Conservation (phyloP, 1,139 yeast species). For the Eremothecium cymbalariae region DNA sequence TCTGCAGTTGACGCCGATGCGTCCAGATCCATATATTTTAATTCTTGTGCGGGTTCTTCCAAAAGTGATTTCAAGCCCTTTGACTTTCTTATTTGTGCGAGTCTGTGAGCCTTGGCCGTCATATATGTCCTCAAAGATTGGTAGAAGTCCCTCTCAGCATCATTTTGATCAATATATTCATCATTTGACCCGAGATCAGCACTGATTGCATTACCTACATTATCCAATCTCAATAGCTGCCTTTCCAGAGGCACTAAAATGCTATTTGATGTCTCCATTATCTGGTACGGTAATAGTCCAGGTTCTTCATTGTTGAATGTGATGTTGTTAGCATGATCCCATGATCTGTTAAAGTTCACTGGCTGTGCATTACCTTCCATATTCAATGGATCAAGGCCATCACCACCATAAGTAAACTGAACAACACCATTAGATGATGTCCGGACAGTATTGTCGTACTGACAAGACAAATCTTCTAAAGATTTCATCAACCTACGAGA, state of each 20-base stretch:
- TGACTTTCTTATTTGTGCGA: slow-evolving; percentile 51
- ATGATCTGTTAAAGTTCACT: slow-evolving; percentile 84
- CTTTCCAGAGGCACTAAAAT: slow-evolving; percentile 56
- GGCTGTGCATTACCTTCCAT: slow-evolving; percentile 99
- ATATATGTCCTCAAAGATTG: slow-evolving; percentile 62
- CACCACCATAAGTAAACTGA: slow-evolving; percentile 97
- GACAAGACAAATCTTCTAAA: slow-evolving; percentile 87
- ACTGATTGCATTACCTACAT: slow-evolving; percentile 52
- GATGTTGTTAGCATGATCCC: slow-evolving; percentile 83
- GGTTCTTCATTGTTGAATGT: slow-evolving; percentile 50
- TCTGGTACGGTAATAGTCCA: slow-evolving; percentile 66
- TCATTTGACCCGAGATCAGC: slow-evolving; percentile 39
- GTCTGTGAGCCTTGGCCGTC: slow-evolving; percentile 43
- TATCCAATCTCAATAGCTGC: slow-evolving; percentile 58
- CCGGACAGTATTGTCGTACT: slow-evolving; percentile 90
- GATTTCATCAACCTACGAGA: slow-evolving; percentile 98
- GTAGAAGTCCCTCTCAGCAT: slow-evolving; percentile 80
- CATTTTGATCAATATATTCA: slow-evolving; percentile 68
- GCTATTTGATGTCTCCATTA: slow-evolving; percentile 46
- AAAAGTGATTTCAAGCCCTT: slow-evolving; percentile 42
- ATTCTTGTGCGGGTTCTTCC: slow-evolving; percentile 39
- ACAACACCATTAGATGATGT: slow-evolving; percentile 94
- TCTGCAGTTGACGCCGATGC: slow-evolving; percentile 33
- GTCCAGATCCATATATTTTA: slow-evolving; percentile 41
- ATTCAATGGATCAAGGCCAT: slow-evolving; percentile 94